phyloP scores from a whole-genome alignment of 257 asterid species.

The Solanum bulbocastanum region DNA sequence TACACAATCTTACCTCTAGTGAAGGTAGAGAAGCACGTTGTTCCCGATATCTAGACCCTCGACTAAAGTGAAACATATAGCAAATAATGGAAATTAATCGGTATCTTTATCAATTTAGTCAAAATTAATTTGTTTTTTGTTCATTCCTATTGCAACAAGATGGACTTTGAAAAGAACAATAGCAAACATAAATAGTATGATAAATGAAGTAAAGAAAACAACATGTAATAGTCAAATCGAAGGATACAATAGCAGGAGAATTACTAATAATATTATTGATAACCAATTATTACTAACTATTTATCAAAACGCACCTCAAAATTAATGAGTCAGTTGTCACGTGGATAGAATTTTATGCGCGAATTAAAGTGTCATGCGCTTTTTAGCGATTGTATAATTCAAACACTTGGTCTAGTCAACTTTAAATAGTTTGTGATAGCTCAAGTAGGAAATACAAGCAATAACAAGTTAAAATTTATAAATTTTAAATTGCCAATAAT shows the following conservation, averaged over 20 bases:
- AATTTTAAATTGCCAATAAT: not conserved
- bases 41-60: not conserved
- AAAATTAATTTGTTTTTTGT: too few species aligned
- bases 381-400: not conserved
- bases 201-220: not conserved
- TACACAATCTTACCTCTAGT: not conserved
- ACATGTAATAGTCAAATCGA: not conserved
- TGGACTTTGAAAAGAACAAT: not conserved
- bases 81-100: not conserved
- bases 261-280: not conserved
- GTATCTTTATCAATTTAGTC: too few species aligned
- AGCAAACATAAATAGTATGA: not conserved
- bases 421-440: not conserved
- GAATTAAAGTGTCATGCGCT: not conserved
- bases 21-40: not conserved
- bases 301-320: not conserved
- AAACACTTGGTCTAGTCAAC: not conserved
- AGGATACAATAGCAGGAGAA: not conserved
- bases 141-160: not conserved
- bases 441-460: not conserved
- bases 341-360: not conserved
- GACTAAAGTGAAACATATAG: not conserved
- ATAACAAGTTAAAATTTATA: not conserved
- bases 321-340: not conserved
- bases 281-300: not conserved